phyloP scores from a whole-genome alignment of 2,329 filamentous ascomycete species.

The Aspergillus calidoustus region DNA sequence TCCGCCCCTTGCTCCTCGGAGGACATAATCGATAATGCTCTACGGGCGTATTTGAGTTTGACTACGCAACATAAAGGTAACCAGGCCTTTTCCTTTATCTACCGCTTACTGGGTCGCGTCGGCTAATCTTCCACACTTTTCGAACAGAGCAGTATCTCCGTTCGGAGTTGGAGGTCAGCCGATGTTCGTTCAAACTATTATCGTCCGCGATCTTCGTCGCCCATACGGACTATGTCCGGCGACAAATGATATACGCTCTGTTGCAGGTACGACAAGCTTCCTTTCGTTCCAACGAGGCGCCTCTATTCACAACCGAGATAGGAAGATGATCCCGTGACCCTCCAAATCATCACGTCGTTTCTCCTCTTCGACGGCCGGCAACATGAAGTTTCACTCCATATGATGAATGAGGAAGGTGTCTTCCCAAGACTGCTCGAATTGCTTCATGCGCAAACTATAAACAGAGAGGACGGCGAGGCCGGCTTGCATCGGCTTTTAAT shows the following conservation, averaged over 20 bases:
- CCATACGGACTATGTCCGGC: slow-evolving; percentile 85
- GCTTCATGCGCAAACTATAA: slow-evolving; percentile 66
- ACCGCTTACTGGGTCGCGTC: background rate
- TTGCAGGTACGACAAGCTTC: slow-evolving; percentile 59
- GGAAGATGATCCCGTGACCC: slow-evolving; percentile 80
- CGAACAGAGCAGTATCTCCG: slow-evolving; percentile 68
- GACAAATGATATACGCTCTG: slow-evolving; percentile 89
- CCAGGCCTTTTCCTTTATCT: slow-evolving; percentile 1
- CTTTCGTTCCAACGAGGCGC: background rate
- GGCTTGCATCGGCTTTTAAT: slow-evolving; percentile 79
- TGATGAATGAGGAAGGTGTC: slow-evolving; percentile 84
- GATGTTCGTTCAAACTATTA: slow-evolving; percentile 79
- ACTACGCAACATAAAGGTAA: slow-evolving; percentile 72
- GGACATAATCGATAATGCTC: slow-evolving; percentile 77
- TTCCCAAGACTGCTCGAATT: slow-evolving; percentile 85
- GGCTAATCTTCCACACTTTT: background rate
- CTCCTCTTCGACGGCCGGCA: slow-evolving; percentile 83
- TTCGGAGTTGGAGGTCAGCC: slow-evolving; percentile 77
- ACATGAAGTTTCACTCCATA: slow-evolving; percentile 77
- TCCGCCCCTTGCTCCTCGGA: slow-evolving; percentile 63
- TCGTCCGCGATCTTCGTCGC: slow-evolving; percentile 73
- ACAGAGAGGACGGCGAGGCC: slow-evolving; percentile 53
- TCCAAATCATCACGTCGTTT: slow-evolving; percentile 82
- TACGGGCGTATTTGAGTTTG: slow-evolving; percentile 82
- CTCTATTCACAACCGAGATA: slow-evolving; percentile 45